Evolutionary conservation across 139 green algal genomes (phyloP).

Genomic region (Mesostigma viride): DNA sequence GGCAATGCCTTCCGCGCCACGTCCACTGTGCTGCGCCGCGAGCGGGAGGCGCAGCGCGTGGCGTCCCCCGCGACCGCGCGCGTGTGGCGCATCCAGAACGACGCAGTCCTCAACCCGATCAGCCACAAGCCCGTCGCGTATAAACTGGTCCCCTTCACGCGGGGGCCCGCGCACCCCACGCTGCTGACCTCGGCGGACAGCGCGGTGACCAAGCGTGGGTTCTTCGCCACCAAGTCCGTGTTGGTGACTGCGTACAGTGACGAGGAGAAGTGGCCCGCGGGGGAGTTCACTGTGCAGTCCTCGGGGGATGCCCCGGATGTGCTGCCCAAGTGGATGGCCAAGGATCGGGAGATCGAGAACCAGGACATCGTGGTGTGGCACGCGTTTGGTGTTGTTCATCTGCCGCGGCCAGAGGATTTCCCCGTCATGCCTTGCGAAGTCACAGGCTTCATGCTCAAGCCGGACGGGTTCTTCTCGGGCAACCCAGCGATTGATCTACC

Average conservation of each 20-base stretch:
- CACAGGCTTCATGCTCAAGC: slow-evolving; percentile 41
- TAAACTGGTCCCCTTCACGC: slow-evolving; percentile 71
- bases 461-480: slow-evolving; percentile 35
- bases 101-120: slow-evolving; percentile 38
- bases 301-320: slow-evolving; percentile 40
- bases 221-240: slow-evolving; percentile 62
- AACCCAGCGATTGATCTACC: slow-evolving; percentile 71
- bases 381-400: slow-evolving; percentile 36
- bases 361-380: slow-evolving; percentile 41
- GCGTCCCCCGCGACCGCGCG: slow-evolving; percentile 35
- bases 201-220: slow-evolving; percentile 35
- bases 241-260: slow-evolving; percentile 65
- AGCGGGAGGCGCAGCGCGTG: slow-evolving; percentile 34
- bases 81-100: slow-evolving; percentile 56
- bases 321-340: slow-evolving; percentile 31
- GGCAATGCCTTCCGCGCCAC: slow-evolving; percentile 43
- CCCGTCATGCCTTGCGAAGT: slow-evolving; percentile 41
- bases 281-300: slow-evolving; percentile 58
- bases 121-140: slow-evolving; percentile 24
- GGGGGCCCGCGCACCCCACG: slow-evolving; percentile 33
- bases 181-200: slow-evolving; percentile 36
- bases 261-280: slow-evolving; percentile 52
- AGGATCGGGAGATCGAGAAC: slow-evolving; percentile 21
- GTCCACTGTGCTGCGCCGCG: slow-evolving; percentile 38
- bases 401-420: slow-evolving; percentile 40